Evolutionary conservation across 306 rosid species (phyloP).

Genomic region (Casuarina equisetifolia): DNA sequence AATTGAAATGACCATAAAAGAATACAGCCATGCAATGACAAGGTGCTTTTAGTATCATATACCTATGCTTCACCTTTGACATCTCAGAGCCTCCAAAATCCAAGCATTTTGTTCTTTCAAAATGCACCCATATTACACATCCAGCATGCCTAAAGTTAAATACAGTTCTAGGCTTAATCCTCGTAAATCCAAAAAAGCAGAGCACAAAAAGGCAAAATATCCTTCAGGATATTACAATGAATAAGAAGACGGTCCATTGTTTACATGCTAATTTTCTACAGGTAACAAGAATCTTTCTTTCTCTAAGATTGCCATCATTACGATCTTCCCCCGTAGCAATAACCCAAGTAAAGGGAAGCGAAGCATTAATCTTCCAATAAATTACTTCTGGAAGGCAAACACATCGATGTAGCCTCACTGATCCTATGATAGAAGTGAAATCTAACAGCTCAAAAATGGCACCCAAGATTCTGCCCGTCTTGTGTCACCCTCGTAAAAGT

Average conservation of each 20-base stretch:
- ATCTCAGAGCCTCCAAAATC: background rate
- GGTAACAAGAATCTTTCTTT: too few species aligned
- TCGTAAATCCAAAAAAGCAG: background rate
- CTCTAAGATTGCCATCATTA: too few species aligned
- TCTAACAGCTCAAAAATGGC: too few species aligned
- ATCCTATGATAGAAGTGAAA: too few species aligned
- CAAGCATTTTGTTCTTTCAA: background rate
- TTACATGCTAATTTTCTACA: too few species aligned
- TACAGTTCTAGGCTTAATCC: background rate
- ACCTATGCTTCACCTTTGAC: background rate
- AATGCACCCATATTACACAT: background rate
- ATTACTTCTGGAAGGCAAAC: too few species aligned
- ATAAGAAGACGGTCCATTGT: too few species aligned
- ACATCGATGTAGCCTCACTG: too few species aligned
- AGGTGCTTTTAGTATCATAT: background rate
- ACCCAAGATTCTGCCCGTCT: too few species aligned
- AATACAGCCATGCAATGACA: background rate
- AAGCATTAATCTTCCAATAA: too few species aligned
- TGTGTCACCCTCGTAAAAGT: background rate
- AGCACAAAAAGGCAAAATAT: background rate
- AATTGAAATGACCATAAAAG: background rate
- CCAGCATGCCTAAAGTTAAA: conserved; percentile 2
- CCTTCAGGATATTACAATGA: background rate
- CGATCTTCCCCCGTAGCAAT: too few species aligned
- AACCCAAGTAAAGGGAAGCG: too few species aligned